Evolutionary conservation across 306 rosid species (phyloP), one percentile per base, ranked within the genome.

Genomic region (Sphenostylis stenocarpa): DNA sequence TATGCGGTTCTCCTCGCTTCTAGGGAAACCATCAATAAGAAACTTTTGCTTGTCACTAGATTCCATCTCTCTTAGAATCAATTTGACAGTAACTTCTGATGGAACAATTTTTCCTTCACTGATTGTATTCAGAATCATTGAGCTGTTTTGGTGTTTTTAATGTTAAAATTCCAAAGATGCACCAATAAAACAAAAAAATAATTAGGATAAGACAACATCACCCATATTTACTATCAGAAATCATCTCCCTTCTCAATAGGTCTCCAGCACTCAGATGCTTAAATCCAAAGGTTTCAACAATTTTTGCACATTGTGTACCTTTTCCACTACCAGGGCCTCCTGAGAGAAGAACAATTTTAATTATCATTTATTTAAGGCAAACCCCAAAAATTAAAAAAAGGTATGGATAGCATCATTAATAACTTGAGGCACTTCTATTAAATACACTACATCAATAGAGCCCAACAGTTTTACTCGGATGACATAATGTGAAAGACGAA

Each of bases 261-360:
- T 92, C 99, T 72, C 99, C 99, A 28, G 99, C 99, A 82, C 99
- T 95, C 57, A 95, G 71, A 90, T 95, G 99, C 76, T 87, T 90
- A 80, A 88, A 88, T 79, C 97, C 97, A 77, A 76, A 95, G 45
- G 90, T 86, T 62, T 89, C 96, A 39, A 90, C 97, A 19, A 92
- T 92, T 88, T 75, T 95, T 72, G 43, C 83, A 79, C 99, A 95
- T 80, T 92, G 99, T 55, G 99, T 95, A 33, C 97, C 99, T 84
- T 92, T 95, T 45, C 99, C 99, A 76, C 94, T 88, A 47, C 97
- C 97, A 76, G 99, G 97, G 4, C 99, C 97, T 47, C 99, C 99
- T 95, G 77, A 83, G 72, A 84, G 65, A 45, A 60, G 61, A 65
- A 45, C 51, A 78, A 69, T 14, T 21, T 36, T 57, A 17, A 67